Percentiles rank a stretch among this genome's conserved stretches.
Conservation (phyloP, 2,329 filamentous ascomycete genomes). For the Lachnellula subtilissima region DNA sequence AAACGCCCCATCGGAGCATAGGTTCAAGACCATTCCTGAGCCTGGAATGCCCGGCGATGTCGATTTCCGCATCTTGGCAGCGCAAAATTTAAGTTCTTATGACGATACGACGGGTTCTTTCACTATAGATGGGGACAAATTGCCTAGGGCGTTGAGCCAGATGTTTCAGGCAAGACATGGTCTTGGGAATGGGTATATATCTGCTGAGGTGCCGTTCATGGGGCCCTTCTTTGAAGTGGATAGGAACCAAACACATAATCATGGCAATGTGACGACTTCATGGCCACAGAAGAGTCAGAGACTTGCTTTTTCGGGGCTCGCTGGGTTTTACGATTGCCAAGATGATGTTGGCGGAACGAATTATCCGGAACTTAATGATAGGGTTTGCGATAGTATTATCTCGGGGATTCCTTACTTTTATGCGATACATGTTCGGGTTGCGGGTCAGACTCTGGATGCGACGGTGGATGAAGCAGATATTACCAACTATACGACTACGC, state of each 20-base stretch:
- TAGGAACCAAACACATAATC: constrained; percentile 14
- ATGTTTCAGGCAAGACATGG: constrained; percentile 11
- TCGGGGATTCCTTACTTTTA: no score
- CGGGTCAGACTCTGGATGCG: no score
- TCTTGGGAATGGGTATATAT: constrained; percentile 17
- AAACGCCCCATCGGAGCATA: background rate
- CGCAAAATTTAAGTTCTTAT: background rate
- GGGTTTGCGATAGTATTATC: no score
- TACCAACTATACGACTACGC: no score
- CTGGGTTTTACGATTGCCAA: no score
- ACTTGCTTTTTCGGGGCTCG: no score
- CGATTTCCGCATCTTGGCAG: constrained; percentile 2
- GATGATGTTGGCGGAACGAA: no score
- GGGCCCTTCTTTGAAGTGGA: constrained; percentile 19
- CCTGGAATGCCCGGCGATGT: constrained; percentile 1
- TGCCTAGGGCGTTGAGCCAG: background rate
- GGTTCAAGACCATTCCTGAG: constrained; percentile 9
- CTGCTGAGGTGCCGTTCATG: background rate
- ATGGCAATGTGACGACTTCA: constrained; percentile 38
- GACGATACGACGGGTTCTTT: constrained; percentile 3
- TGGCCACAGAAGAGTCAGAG: constrained; percentile 63
- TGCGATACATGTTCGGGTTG: no score
- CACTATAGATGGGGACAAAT: constrained; percentile 7
- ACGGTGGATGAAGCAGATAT: no score
- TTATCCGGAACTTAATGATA: no score